A percentile compares a stretch with the other conserved stretches of the same genome.
These are phyloP conservation scores for Dicorynia guianensis DNA, from an alignment of 306 rosid species.

Conservation along the genomic window DNA sequence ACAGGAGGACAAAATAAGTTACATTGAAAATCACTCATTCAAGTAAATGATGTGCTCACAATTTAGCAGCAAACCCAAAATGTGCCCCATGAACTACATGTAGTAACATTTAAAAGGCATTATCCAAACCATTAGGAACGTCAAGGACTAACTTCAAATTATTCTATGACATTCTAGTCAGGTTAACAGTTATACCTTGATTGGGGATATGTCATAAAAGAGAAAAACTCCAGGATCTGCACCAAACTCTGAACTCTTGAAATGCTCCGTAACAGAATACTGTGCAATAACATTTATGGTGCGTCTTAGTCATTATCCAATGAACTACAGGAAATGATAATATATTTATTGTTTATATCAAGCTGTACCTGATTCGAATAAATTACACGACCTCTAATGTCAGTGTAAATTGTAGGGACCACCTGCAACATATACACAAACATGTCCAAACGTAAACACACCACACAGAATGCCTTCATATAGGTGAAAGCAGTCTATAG, in stretches of 20 bases:
- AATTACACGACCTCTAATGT: constrained; percentile 66
- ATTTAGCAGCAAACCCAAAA: neutral
- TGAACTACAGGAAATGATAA: constrained; percentile 21
- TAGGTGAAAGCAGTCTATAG: too few relatives aligned
- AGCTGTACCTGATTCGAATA: constrained; percentile 83
- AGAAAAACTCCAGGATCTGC: constrained; percentile 82
- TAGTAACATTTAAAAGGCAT: neutral
- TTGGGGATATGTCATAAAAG: constrained; percentile 84
- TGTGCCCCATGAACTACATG: constrained; percentile 6
- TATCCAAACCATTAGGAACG: neutral
- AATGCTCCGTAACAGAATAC: constrained; percentile 97
- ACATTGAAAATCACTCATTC: neutral
- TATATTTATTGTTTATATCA: constrained; percentile 18
- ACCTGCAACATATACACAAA: constrained; percentile 59
- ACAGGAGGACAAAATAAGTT: neutral
- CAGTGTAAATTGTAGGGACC: constrained; percentile 82
- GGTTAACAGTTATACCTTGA: constrained; percentile 61
- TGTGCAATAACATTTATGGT: constrained; percentile 49
- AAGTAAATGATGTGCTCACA: neutral
- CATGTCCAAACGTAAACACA: constrained; percentile 29
- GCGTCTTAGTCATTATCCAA: constrained; percentile 38
- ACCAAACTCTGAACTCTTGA: constrained; percentile 69
- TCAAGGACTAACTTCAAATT: constrained; percentile 16
- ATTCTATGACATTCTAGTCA: constrained; percentile 26
- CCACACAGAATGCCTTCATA: neutral